Base-by-base conservation (phyloP, 1,284 basidiomycete species). In the Mycena sp. region DNA sequence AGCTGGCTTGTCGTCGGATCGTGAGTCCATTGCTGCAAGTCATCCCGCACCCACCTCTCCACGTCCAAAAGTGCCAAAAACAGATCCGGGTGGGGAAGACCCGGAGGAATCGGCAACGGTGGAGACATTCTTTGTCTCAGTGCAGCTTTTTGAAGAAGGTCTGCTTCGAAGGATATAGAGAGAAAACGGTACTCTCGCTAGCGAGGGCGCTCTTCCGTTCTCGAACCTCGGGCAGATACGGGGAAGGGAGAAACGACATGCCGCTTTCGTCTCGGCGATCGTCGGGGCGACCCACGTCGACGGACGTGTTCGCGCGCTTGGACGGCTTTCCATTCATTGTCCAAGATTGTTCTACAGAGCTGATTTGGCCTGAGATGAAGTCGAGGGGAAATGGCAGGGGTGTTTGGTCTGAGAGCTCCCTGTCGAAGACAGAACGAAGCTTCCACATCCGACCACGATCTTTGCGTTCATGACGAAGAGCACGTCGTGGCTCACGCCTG, bases 391-490 rank as follows among this genome's bases (percentile, higher is more conserved):
- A 63, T 23, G 12, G 49, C 17, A 4, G 41, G 21, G 25, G n/a
- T 12, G 7, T 32, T 23, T n/a, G 25, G 14, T 1, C 3, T 26
- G 4, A 30, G n/a, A 32, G 26, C 10, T 37, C 17, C 9, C 29
- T 19, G 26, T 55, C 40, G 21, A 56, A 44, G n/a, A 21, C 23
- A 55, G 41, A 44, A 12, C 50, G 57, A 23, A 64, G 52, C 41
- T 64, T 64, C 50, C 45, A 55, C 11, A 80, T 52, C 2, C 83
- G 76, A 6, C 74, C 71, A 71, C 71, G 26, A 80, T 68, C 61
- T 84, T 83, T 14, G 68, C 30, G 23, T 70, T 69, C 73, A 79
- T 75, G n/a, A 55, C 64, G 52, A 37, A 70, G 11, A 81, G 70
- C 0, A 71, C 4, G 40, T 76, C 72, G 65, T 82, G 76, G 41